Conservation (phyloP, 1,139 yeast species). For the Ogataea hybrid region DNA sequence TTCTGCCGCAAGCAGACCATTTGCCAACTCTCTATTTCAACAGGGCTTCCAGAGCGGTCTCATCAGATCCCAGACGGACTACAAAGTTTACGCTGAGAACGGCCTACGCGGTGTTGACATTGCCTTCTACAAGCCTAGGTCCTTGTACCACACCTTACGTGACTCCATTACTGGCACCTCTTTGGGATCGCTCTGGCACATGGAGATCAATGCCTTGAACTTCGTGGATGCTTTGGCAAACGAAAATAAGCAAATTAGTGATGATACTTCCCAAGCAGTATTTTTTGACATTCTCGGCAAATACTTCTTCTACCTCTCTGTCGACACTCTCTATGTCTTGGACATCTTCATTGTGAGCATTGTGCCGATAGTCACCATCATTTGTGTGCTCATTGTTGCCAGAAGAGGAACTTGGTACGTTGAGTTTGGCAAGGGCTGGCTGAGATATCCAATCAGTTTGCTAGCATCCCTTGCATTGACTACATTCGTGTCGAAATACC, state of each 20-base stretch:
- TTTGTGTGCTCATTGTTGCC: slow-evolving; percentile 47
- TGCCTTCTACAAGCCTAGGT: slow-evolving; percentile 74
- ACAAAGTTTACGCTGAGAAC: slow-evolving; percentile 60
- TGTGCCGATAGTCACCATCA: slow-evolving; percentile 53
- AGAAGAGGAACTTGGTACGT: slow-evolving; percentile 49
- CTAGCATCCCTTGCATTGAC: slow-evolving; percentile 41
- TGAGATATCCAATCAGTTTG: slow-evolving; percentile 59
- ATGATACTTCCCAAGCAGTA: slow-evolving; percentile 47
- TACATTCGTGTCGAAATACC: slow-evolving; percentile 36
- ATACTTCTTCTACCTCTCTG: slow-evolving; percentile 52
- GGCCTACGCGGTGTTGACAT: slow-evolving; percentile 85
- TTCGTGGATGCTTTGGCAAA: slow-evolving; percentile 43
- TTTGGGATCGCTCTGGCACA: slow-evolving; percentile 73
- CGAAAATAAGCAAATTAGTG: slow-evolving; percentile 40
- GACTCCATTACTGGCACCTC: slow-evolving; percentile 69
- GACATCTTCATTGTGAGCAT: slow-evolving; percentile 50
- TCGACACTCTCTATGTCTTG: slow-evolving; percentile 42
- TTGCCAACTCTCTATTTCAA: slow-evolving; percentile 76
- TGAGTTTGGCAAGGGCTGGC: slow-evolving; percentile 42
- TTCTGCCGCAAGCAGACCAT: slow-evolving; percentile 51
- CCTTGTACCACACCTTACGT: slow-evolving; percentile 73
- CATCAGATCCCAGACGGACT: slow-evolving; percentile 83
- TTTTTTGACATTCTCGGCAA: slow-evolving; percentile 61
- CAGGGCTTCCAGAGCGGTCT: slow-evolving; percentile 77
- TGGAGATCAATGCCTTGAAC: slow-evolving; percentile 71